Evolutionary conservation across 345 rosid species (phyloP), one percentile per base, ranked within the genome.

Genomic region (Linum trigynum): DNA sequence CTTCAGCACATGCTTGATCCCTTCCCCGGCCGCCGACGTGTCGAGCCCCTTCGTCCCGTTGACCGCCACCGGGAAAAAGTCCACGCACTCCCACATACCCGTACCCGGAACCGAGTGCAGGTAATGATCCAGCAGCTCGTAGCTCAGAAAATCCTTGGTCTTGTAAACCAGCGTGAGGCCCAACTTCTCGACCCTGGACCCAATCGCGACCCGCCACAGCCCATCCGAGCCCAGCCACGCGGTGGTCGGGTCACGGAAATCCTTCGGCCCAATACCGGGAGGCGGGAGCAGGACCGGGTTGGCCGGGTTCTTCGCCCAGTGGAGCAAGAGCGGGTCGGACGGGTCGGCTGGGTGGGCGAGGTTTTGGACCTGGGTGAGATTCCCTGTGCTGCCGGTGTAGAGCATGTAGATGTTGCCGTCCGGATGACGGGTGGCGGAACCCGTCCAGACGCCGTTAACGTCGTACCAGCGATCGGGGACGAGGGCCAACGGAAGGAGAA

Each of bases 1-100:
- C 32, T 23, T 23, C 32, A 23, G 66, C 55, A 92, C 90, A 10
- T 92, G 92, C 76, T 88, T 92, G 40, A 79, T 78, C 42, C 81
- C 87, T 0, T 86, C 82, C 53, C 96, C 98, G 7, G 35, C 57
- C 2, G 61, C 86, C 0, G 98, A 86, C 0, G 96, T 82, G 55
- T 92, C 96, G 61, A 90, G 72, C 15, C 92, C 98, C 0, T 50
- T 43, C 15, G 79, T 72, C 32, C 81, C 75, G 69, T 78, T 83
- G 65, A 69, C 67, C 0, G 95, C 78, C 14, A 92, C 87, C 2
- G 98, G 98, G 71, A 85, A 92, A 69, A 92, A 85, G 76, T 90
- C 97, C 57, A 92, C 85, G 38, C 97, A 92, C 80, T 92, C 98
- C 98, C 98, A 92, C 98, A 88, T 88, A 16, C 98, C 97, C 7